phyloP scores from a whole-genome alignment of 2,329 filamentous ascomycete genomes.

The Exserohilum rostratum region DNA sequence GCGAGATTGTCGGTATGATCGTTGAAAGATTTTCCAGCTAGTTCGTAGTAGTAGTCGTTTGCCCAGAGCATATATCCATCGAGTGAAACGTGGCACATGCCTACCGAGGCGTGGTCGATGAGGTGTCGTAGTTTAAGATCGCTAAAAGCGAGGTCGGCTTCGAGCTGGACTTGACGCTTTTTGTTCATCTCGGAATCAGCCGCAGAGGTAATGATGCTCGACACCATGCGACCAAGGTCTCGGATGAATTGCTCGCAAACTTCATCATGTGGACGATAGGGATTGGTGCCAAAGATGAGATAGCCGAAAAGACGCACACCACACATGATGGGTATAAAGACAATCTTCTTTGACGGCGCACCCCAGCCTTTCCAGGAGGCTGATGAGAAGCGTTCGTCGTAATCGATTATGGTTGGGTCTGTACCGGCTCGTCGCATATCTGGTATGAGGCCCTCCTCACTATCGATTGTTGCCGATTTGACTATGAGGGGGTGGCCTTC shows the following conservation, averaged over 20 bases:
- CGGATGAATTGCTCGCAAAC: conserved; percentile 41
- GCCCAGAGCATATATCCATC: conserved; percentile 44
- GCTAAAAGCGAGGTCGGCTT: conserved; percentile 43
- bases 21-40: conserved; percentile 29
- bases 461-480: conserved; percentile 27
- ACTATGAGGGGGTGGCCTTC: conserved; percentile 35
- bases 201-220: conserved; percentile 36
- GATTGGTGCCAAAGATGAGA: conserved; percentile 46
- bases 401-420: conserved; percentile 29
- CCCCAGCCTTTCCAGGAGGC: conserved; percentile 39
- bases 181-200: conserved; percentile 27
- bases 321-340: conserved; percentile 35
- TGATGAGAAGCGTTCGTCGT: conserved; percentile 39
- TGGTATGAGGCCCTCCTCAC: conserved; percentile 34
- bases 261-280: conserved; percentile 41
- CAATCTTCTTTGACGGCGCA: conserved; percentile 31
- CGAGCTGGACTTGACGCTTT: conserved; percentile 38
- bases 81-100: conserved; percentile 41
- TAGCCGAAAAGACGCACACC: conserved; percentile 34
- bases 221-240: conserved; percentile 41
- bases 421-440: conserved; percentile 36
- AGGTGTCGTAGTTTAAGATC: conserved; percentile 44
- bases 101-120: conserved; percentile 44
- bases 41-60: conserved; percentile 43
- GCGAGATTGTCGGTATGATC: conserved; percentile 21